Evolutionary conservation across 2,329 filamentous ascomycete species (phyloP).

Genomic region (Nemania sp.): DNA sequence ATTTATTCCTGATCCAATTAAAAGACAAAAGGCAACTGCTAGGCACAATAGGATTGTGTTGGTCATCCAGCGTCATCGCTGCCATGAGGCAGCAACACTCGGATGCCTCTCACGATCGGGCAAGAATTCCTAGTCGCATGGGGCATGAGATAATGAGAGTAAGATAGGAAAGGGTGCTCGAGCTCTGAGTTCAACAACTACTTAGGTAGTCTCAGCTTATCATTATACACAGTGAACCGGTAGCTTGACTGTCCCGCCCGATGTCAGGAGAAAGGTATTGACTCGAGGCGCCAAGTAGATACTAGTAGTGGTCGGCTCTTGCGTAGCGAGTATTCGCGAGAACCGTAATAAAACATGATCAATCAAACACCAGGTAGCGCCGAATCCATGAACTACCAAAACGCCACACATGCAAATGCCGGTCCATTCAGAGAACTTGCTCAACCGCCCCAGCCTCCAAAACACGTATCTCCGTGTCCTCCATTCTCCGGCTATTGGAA

Average conservation of each 20-base stretch:
- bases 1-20: background rate
- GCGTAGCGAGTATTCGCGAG: background rate
- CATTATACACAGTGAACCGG: no score
- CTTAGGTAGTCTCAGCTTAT: no score
- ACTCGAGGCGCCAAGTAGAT: no score
- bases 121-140: background rate
- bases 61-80: background rate
- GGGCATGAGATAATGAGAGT: background rate
- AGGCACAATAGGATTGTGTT: background rate
- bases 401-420: constrained; percentile 32
- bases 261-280: no score
- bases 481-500: constrained; percentile 30
- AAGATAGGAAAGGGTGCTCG: no score
- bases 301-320: background rate
- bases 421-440: background rate
- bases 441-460: background rate
- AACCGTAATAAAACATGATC: constrained; percentile 7
- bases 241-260: no score
- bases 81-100: background rate
- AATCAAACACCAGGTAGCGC: constrained; percentile 14
- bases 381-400: constrained; percentile 21
- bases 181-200: no score
- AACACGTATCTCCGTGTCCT: background rate
- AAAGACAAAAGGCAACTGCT: background rate
- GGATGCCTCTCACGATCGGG: background rate